phyloP scores from a whole-genome alignment of 2,329 filamentous ascomycete species.

The Phaeoacremonium minimum region DNA sequence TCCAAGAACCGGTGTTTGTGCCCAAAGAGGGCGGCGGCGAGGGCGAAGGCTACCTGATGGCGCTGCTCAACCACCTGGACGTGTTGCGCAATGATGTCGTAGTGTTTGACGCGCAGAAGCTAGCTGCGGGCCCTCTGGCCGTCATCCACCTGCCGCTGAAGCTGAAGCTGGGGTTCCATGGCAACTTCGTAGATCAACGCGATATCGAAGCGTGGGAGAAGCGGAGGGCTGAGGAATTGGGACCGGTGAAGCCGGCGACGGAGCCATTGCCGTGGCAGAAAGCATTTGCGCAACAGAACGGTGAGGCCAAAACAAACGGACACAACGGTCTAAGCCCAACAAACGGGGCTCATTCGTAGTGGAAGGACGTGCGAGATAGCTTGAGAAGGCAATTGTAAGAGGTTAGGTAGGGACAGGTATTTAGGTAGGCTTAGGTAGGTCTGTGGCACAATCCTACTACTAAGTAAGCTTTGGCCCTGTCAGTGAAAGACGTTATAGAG shows the following conservation, averaged over 20 bases:
- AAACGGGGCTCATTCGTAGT: neutral
- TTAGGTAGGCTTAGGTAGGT: too few species aligned
- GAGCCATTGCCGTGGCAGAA: constrained; percentile 34
- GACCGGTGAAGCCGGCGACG: constrained; percentile 27
- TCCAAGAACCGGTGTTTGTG: constrained; percentile 51
- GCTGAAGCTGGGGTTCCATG: constrained; percentile 34
- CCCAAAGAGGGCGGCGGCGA: constrained; percentile 34
- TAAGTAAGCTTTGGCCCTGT: too few species aligned
- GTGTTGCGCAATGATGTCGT: constrained; percentile 36
- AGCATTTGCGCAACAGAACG: constrained; percentile 1
- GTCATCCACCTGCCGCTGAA: constrained; percentile 34
- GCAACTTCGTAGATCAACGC: constrained; percentile 34
- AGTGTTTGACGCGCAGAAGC: constrained; percentile 35
- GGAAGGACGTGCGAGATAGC: too few species aligned
- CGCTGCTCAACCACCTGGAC: constrained; percentile 40
- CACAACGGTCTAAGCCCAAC: constrained; percentile 1
- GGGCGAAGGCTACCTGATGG: constrained; percentile 46
- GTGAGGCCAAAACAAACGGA: constrained; percentile 1
- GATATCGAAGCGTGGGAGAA: constrained; percentile 37
- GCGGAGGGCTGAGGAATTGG: constrained; percentile 21
- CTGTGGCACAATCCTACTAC: too few species aligned
- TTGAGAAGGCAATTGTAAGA: too few species aligned
- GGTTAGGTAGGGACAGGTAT: too few species aligned
- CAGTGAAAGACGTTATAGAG: too few species aligned
- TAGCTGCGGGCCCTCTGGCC: constrained; percentile 31